phyloP scores from a whole-genome alignment of 1,284 basidiomycete species.

The Malassezia dermatis region DNA sequence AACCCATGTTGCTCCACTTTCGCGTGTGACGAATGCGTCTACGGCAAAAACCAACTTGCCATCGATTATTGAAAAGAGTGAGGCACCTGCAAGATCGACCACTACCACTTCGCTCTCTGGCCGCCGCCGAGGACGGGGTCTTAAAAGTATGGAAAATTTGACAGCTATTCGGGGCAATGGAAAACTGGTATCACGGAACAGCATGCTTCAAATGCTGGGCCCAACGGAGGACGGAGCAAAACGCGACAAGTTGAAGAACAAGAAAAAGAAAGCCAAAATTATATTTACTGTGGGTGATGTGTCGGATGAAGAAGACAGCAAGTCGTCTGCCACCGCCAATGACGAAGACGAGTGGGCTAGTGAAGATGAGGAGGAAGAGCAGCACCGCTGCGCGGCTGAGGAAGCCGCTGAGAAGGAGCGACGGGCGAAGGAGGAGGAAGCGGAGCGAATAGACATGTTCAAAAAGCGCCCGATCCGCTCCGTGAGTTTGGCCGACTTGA shows the following conservation, averaged over 20 bases:
- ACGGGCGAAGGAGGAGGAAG: constrained; percentile 53
- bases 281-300: constrained; percentile 40
- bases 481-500: constrained; percentile 39
- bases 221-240: not conserved
- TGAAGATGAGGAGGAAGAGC: constrained; percentile 46
- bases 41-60: not conserved
- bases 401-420: constrained; percentile 37
- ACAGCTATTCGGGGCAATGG: not conserved
- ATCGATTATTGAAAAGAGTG: not conserved
- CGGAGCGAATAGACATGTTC: constrained; percentile 62
- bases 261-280: constrained; percentile 17
- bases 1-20: too few relatives aligned
- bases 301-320: constrained; percentile 26
- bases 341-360: constrained; percentile 46
- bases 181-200: not conserved
- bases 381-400: constrained; percentile 27
- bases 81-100: not conserved
- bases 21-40: not conserved
- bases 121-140: not conserved
- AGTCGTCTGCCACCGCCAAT: constrained; percentile 14
- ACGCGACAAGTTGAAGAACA: not conserved
- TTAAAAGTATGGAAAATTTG: not conserved
- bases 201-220: not conserved
- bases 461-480: constrained; percentile 58
- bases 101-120: not conserved